Evolutionary conservation across 1,284 basidiomycete species (phyloP).

Genomic region (Sporisorium iseilematis-ciliati): DNA sequence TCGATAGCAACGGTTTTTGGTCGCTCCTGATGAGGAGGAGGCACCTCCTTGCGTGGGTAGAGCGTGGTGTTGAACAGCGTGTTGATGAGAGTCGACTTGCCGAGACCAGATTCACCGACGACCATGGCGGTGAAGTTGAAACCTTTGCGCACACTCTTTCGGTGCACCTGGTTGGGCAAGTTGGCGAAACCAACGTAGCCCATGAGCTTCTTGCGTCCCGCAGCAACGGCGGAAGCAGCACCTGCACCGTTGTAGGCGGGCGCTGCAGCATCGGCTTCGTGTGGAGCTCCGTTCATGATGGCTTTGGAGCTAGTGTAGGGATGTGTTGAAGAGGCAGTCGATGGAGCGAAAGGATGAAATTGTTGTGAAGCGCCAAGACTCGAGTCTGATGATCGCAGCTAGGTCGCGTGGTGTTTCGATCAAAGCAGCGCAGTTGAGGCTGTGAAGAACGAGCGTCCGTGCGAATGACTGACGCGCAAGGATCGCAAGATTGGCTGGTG

Average conservation of each 20-base stretch:
- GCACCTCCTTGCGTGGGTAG: constrained; percentile 67
- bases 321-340: too few species aligned
- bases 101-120: constrained; percentile 69
- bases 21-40: constrained; percentile 61
- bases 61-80: constrained; percentile 69
- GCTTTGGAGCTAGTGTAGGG: background rate
- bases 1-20: constrained; percentile 68
- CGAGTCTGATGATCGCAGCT: background rate
- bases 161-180: constrained; percentile 68
- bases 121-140: constrained; percentile 69
- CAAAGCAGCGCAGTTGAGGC: background rate
- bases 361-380: background rate
- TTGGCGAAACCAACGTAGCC: constrained; percentile 69
- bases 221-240: constrained; percentile 15
- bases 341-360: background rate
- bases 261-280: constrained; percentile 22
- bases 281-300: constrained; percentile 34
- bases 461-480: background rate
- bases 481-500: background rate
- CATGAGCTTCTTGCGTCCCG: constrained; percentile 60
- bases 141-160: constrained; percentile 65
- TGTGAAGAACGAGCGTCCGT: background rate
- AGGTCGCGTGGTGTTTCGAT: background rate
- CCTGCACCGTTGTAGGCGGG: constrained; percentile 11
- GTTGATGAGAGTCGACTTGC: constrained; percentile 69